Percentiles rank a stretch among this genome's conserved stretches.
Conservation (phyloP, 306 rosid species). For the Lotus japonicus region DNA sequence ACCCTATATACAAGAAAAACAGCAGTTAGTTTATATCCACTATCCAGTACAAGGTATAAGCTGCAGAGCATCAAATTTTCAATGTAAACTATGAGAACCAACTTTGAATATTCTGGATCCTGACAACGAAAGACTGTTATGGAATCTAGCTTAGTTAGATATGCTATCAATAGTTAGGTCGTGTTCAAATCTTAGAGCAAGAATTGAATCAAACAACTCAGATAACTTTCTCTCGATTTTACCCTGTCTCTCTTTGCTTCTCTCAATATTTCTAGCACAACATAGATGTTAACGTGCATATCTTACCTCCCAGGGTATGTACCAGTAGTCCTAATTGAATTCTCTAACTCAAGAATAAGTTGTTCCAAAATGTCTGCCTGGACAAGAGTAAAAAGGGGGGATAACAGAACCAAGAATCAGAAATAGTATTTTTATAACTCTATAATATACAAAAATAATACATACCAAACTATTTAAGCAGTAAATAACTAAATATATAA, state of each 20-base stretch:
- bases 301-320: slow-evolving; percentile 75
- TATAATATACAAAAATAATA: not conserved
- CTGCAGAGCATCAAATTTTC: slow-evolving; percentile 3
- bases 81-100: not conserved
- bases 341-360: slow-evolving; percentile 63
- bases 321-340: slow-evolving; percentile 58
- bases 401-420: slow-evolving; percentile 10
- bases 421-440: slow-evolving; percentile 9
- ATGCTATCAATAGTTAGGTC: no score
- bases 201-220: not conserved
- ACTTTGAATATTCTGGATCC: no score
- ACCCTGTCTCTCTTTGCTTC: no score
- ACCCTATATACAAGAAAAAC: slow-evolving; percentile 46
- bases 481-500: not conserved
- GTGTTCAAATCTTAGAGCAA: not conserved
- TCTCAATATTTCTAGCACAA: no score
- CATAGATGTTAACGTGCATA: not conserved
- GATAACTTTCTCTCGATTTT: no score
- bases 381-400: slow-evolving; percentile 15
- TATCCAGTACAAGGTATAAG: slow-evolving; percentile 18
- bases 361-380: slow-evolving; percentile 93
- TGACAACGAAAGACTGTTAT: no score
- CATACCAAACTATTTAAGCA: not conserved
- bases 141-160: no score
- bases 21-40: not conserved